Base-by-base conservation (phyloP, 2,329 filamentous ascomycete genomes). In the Cordyceps cateniannulata region DNA sequence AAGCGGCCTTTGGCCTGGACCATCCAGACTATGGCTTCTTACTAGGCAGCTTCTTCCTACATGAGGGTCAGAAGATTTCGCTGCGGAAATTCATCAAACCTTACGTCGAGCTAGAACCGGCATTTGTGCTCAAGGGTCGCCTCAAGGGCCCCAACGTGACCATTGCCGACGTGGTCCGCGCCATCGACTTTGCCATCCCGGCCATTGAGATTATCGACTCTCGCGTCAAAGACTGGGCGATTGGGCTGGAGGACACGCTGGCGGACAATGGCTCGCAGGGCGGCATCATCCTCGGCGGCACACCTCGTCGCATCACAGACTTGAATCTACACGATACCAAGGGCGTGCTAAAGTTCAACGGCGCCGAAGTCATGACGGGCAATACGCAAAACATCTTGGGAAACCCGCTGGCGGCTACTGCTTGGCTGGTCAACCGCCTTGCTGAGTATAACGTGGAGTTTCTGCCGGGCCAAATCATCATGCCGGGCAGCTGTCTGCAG, bases 1-100 rank as follows among this genome's bases (percentile, higher is more conserved):
- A 69, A 52, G 66, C 65, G 22, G 68, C 68, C 12, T 69, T 69
- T 49, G 67, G 67, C 3, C 63, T 70, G 9, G 68, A 68, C 50
- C 66, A 67, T 27, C 69, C 69, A 7, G 68, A 69, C 52, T 69
- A 70, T 25, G 67, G 68, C 40, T 69, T 67, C 62, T 62, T 69
- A 8, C 60, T 69, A 3, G 65, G 64, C 22, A 69, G 66, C 24
- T 62, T 62, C 35, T 70, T 69, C 61, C 20, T 59, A 14, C 68
- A 69, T 51, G 67, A 70, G 53, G 69, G 67, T 45, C 61, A 64
- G 5, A 65, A 62, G 35, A 60, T 70, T 29, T 25, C 56, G 0
- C 59, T 66, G 12, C 62, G 63, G 22, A 54, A 65, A 12, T 69
- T 64, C 48, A 70, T 69, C 50, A 66, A 68, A 62, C 68, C 68